Evolutionary conservation across 129 eudicot genomes (phyloP).

Genomic region (Pittosporum tobira): DNA sequence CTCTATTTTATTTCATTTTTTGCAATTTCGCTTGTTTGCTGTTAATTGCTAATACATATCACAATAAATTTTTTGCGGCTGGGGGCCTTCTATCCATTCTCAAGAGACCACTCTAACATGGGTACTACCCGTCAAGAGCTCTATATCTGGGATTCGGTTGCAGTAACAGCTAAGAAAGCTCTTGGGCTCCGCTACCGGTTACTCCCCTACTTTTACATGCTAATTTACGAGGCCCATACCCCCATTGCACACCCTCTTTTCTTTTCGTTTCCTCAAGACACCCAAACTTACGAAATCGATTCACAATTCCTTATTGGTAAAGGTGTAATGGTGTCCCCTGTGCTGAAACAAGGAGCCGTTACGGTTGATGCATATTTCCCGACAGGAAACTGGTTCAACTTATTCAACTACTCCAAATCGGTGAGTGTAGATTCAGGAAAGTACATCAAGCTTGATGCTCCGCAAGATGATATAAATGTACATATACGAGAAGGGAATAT

Average conservation of each 20-base stretch:
- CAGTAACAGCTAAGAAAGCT: slow-evolving; percentile 62
- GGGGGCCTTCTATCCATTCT: slow-evolving; percentile 90
- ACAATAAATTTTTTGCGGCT: no score
- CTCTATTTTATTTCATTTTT: no score
- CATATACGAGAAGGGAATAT: slow-evolving; percentile 77
- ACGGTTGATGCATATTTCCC: slow-evolving; percentile 68
- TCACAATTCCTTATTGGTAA: slow-evolving; percentile 72
- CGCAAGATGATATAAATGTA: slow-evolving; percentile 59
- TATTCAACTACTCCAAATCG: slow-evolving; percentile 48
- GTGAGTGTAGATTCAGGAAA: slow-evolving; percentile 32
- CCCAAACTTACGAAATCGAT: slow-evolving; percentile 49
- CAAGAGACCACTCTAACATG: slow-evolving; percentile 59
- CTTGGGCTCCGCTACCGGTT: slow-evolving; percentile 66
- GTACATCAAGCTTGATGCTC: slow-evolving; percentile 46
- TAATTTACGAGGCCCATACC: slow-evolving; percentile 67
- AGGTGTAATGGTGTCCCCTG: slow-evolving; percentile 75
- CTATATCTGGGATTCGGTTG: slow-evolving; percentile 81
- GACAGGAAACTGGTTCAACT: slow-evolving; percentile 76
- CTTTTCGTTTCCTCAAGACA: slow-evolving; percentile 72
- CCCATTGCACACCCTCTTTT: slow-evolving; percentile 82
- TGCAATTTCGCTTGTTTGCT: no score
- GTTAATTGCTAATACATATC: no score
- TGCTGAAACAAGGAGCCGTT: slow-evolving; percentile 32
- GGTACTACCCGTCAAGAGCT: slow-evolving; percentile 54
- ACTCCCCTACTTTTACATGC: slow-evolving; percentile 71